Evolutionary conservation across 2,329 filamentous ascomycete species (phyloP), one percentile per base, ranked within the genome.

Genomic region (Ophiosphaerella korrae): DNA sequence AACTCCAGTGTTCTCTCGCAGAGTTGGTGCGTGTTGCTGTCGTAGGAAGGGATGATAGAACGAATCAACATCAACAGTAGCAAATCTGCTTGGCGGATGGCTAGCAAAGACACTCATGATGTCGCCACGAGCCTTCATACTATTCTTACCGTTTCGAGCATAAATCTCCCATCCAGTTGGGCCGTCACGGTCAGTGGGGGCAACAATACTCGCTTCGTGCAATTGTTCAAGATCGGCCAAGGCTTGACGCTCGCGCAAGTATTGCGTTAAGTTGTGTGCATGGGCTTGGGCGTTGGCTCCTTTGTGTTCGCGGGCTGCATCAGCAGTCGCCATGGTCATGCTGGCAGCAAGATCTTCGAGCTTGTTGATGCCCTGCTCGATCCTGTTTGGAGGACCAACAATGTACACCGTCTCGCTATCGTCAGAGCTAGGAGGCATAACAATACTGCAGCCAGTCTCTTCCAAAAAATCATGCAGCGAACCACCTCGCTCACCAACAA

Each of bases 381-480:
- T 85, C 63, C 84, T 85, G 56, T 89, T 84, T 7, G 86, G 77
- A 14, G 88, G 91, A 3, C 94, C 94, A 57, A 96, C 86, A 56
- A 99, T 84, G 26, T 90, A 93, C 40, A 97, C 84, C 36, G 85
- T 86, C 65, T 96, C 90, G 40, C 90, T 89, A 50, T 94, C 89
- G 45, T 90, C 86, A 21, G 88, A 85, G 23, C 81, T 81, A 7
- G 91, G 84, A 45, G 87, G 93, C 39, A 97, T 76, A 50, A 97
- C 84, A 52, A 97, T 88, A 37, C 89, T 85, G 74, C 94, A 99
- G 56, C 93, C 93, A 50, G 94, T 97, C 67, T 96, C 86, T 39
- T 87, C 83, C 58, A 97, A 86, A 79, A 99, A 97, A 39, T 96
- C 86, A 50, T 97, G 86, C 31, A 90, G 80, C 14, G 90, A 86